Evolutionary conservation across 306 rosid species (phyloP), one percentile per base, ranked within the genome.

Genomic region (Glycyrrhiza uralensis): DNA sequence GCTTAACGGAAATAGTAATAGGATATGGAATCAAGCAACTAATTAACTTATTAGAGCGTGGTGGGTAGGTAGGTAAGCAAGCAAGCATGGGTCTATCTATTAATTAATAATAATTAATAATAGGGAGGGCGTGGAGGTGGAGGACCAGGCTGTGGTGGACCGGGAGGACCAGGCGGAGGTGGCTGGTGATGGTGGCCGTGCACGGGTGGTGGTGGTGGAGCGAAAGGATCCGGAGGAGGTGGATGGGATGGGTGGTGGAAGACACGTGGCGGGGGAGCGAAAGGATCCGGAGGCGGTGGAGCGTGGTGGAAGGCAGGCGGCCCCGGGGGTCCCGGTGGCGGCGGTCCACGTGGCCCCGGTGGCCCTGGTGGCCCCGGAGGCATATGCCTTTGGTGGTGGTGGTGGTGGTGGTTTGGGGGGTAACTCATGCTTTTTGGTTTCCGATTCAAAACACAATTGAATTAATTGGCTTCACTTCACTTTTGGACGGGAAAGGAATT

Each of bases 81-180:
- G 28, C n/a, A n/a, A n/a, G n/a, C 22, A 1, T 6, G 29, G 15
- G 10, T 50, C 6, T n/a, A 28, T 56, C 35, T 2, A 14, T 14
- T 1, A 2, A 0, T 2, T 38, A 38, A 10, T n/a, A n/a, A 45
- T n/a, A 3, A 62, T 23, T 63, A 63, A 22, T 41, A 63, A 63
- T 63, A 63, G 23, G 52, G 69, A 63, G 69, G 69, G 4, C 69
- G 59, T 19, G 77, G 77, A 1, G 69, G 60, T 2, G 69, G 71
- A 8, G 47, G 62, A 22, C 65, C 65, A 12, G 42, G 58, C 7
- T 44, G 49, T 5, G 50, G 54, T 17, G 73, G 73, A 36, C 61
- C 73, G 0, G 60, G 74, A 35, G 36, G 39, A 2, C 39, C 64
- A 15, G 73, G 59, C 14, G 69, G 76, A 1, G 70, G 69, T 18